These are phyloP conservation scores for Ganoderma resinaceum DNA, from an alignment of 1,284 basidiomycete species.

Conservation along the genomic window DNA sequence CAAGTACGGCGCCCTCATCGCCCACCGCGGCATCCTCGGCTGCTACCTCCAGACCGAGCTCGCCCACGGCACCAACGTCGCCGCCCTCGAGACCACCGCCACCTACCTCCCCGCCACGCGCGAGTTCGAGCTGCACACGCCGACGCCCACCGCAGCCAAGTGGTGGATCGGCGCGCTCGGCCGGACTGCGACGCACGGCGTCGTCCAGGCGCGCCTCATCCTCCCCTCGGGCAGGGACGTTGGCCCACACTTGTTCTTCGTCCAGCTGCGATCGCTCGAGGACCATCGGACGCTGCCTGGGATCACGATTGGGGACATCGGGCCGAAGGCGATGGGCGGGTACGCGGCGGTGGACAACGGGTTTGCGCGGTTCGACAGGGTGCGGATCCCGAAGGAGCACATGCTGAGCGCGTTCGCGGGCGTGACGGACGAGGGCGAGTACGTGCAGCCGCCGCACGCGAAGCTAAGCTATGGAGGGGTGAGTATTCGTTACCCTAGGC, in stretches of 20 bases:
- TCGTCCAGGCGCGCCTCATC: slow-evolving; percentile 80
- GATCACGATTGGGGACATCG: slow-evolving; percentile 80
- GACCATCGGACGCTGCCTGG: slow-evolving; percentile 69
- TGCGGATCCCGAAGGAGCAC: slow-evolving; percentile 75
- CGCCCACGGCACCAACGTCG: slow-evolving; percentile 80
- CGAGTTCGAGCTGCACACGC: slow-evolving; percentile 81
- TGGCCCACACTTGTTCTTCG: slow-evolving; percentile 83
- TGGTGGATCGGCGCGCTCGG: slow-evolving; percentile 86
- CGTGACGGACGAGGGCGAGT: slow-evolving; percentile 72
- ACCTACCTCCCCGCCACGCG: slow-evolving; percentile 73
- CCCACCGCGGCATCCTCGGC: slow-evolving; percentile 68
- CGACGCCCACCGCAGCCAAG: slow-evolving; percentile 79
- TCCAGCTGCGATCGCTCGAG: slow-evolving; percentile 71
- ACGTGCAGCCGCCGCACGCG: slow-evolving; percentile 73
- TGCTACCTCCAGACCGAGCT: slow-evolving; percentile 77
- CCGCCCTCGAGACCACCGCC: slow-evolving; percentile 78
- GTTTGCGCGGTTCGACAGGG: slow-evolving; percentile 71
- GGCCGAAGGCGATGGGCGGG: slow-evolving; percentile 70
- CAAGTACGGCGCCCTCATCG: slow-evolving; percentile 57
- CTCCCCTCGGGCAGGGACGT: slow-evolving; percentile 67
- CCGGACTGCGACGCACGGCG: slow-evolving; percentile 79
- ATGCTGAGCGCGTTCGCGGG: slow-evolving; percentile 83
- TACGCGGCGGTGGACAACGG: slow-evolving; percentile 72
- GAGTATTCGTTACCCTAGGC: slow-evolving; percentile 31
- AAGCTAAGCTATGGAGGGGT: slow-evolving; percentile 84